These are phyloP conservation scores for Lippia alba DNA, from an alignment of 305 asterid genomes.

Conservation along the genomic window DNA sequence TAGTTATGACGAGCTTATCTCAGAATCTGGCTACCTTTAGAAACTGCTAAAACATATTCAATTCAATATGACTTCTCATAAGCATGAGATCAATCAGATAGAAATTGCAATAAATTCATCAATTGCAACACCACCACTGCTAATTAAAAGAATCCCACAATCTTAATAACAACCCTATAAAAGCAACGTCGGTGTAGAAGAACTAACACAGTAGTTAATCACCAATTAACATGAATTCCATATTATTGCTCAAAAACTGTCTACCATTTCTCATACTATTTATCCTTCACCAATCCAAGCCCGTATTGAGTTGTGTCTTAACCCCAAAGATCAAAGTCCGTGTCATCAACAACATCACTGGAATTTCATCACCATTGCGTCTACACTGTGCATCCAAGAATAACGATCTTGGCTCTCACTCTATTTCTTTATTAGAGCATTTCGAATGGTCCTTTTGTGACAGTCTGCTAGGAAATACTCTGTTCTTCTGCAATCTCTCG, in stretches of 20 bases:
- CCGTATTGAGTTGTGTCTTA: not conserved
- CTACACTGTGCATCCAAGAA: not conserved
- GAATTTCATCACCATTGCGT: not conserved
- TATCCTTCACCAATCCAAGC: not conserved
- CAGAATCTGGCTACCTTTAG: not conserved
- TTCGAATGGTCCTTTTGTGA: not conserved
- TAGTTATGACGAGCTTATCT: not conserved
- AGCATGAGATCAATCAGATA: too few relatives aligned
- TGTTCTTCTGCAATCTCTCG: slow-evolving; percentile 10
- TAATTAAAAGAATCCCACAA: not conserved
- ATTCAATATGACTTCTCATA: too few relatives aligned
- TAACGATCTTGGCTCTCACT: slow-evolving; percentile 3
- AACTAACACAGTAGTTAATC: not conserved
- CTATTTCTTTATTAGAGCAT: not conserved
- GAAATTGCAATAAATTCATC: not conserved
- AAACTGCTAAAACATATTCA: too few relatives aligned
- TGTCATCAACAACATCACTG: not conserved
- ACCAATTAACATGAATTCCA: not conserved
- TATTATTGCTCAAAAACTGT: not conserved
- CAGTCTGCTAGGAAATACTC: not conserved
- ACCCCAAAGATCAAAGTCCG: not conserved
- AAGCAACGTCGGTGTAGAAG: not conserved
- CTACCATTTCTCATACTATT: slow-evolving; percentile 4
- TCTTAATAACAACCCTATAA: not conserved
- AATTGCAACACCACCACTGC: not conserved